Base-by-base conservation (phyloP, 768 basidiomycete species). In the Hemileccinum impolitum region DNA sequence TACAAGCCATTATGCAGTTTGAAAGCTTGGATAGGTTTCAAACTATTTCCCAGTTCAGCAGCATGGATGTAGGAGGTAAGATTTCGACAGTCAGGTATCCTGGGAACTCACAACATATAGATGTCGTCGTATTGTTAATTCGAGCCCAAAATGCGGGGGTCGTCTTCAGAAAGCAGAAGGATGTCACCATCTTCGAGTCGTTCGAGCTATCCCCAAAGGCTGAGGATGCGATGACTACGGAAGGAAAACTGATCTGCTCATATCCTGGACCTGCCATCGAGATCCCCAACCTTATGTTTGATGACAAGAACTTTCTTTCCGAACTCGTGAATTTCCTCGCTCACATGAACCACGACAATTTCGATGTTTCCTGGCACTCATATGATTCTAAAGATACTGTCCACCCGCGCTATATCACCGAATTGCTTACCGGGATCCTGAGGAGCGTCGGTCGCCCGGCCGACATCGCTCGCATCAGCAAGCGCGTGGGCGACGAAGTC, bases 121-220 rank as follows among this genome's bases (percentile, higher is more conserved):
- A 71, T 42, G 56, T 69, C 30, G 42, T 72, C n/a, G 61, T 61
- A 13, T 63, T 77, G 34, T 62, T 67, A 6, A 64, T 80, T 19
- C 62, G 64, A 7, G 67, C 68, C 2, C 79, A 80, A 48, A 80
- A 80, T 38, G 76, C 79, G 1, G 75, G 64, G 17, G 46, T 81
- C 2, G 59, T 80, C 13, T 49, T 75, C 13, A 65, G 69, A 37
- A 60, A 57, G 42, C 28, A 48, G 11, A 23, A 51, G 53, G 60
- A 25, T 14, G 34, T 26, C 21, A 44, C 43, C 15, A 14, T 44
- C 12, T 44, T 35, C 23, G 43, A 44, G 23, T 23, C 61, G 13
- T 80, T 81, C 45, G 75, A 80, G 52, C 69, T 70, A 6, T 73
- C 74, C 6, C 70, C 75, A 0, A 50, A 51, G 10, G 59, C 66